Evolutionary conservation across 1,284 basidiomycete genomes (phyloP).

Genomic region (Tetrapyrgos nigripes): DNA sequence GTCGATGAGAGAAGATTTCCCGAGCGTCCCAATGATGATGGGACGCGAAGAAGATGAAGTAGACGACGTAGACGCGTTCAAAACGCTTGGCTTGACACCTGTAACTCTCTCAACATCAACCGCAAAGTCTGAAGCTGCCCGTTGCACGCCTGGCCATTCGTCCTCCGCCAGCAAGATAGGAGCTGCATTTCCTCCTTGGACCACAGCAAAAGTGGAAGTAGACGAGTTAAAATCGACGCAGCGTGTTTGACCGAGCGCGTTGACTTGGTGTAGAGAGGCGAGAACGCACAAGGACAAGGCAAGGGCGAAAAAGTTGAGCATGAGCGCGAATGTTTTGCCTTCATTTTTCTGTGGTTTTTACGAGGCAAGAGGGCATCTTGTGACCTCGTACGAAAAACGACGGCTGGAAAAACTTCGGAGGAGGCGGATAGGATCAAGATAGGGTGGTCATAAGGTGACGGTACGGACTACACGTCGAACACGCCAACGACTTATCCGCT

Average conservation of each 20-base stretch:
- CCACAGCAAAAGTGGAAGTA: constrained; percentile 43
- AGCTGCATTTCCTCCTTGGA: constrained; percentile 49
- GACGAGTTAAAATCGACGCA: constrained; percentile 45
- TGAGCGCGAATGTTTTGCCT: neutral
- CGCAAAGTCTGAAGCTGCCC: constrained; percentile 65
- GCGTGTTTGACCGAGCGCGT: constrained; percentile 44
- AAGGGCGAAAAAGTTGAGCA: neutral
- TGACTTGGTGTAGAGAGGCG: neutral
- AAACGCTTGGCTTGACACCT: constrained; percentile 51
- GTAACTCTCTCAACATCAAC: constrained; percentile 68
- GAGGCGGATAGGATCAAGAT: no score
- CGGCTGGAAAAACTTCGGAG: no score
- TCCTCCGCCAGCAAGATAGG: constrained; percentile 59
- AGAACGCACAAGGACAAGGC: neutral
- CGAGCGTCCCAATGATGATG: constrained; percentile 72
- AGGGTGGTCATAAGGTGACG: no score
- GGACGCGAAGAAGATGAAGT: constrained; percentile 35
- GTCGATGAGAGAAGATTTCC: constrained; percentile 63
- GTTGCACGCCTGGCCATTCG: constrained; percentile 71
- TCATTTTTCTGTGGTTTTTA: no score
- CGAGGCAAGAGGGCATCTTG: no score
- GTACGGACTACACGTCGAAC: no score
- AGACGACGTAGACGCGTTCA: constrained; percentile 47
- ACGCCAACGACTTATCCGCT: no score
- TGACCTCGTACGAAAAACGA: no score